A percentile compares a stretch with the other conserved stretches of the same genome.
These are phyloP conservation scores for Podila verticillata DNA, from an alignment of 192 early-diverging fungal genomes.

Conservation along the genomic window DNA sequence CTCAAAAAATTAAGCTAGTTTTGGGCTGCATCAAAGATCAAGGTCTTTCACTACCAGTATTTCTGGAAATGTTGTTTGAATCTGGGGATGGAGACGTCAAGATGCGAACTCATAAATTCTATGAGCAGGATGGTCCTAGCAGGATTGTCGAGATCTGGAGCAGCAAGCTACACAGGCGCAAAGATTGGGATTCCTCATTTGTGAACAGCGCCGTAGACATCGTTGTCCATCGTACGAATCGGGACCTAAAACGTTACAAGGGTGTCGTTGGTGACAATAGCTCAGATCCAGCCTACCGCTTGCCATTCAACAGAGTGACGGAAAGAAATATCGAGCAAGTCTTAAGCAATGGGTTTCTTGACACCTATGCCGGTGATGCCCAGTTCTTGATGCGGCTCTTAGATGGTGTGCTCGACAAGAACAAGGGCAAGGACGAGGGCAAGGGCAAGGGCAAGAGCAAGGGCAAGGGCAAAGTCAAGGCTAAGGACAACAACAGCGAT, in stretches of 20 bases:
- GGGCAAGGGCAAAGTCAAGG: too few species aligned
- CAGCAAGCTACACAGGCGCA: constrained; percentile 8
- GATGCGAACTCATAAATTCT: constrained; percentile 8
- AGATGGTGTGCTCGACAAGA: constrained; percentile 8
- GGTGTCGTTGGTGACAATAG: neutral
- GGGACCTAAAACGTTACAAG: constrained; percentile 2
- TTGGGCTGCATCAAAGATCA: constrained; percentile 12
- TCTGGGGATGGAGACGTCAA: constrained; percentile 5
- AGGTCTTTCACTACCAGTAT: constrained; percentile 12
- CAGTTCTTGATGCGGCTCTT: constrained; percentile 10
- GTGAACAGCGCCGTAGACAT: constrained; percentile 19
- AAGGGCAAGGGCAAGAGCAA: too few species aligned
- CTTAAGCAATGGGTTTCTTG: constrained; percentile 9
- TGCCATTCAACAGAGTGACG: constrained; percentile 9
- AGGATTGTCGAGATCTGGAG: constrained; percentile 17
- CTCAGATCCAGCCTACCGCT: neutral
- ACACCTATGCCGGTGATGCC: neutral
- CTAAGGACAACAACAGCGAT: too few species aligned
- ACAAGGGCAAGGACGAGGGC: too few species aligned
- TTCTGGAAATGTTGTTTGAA: constrained; percentile 15
- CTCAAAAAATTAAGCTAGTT: constrained; percentile 1
- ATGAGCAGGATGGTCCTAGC: constrained; percentile 6
- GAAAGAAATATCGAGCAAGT: constrained; percentile 1
- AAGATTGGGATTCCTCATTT: constrained; percentile 11
- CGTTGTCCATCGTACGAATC: constrained; percentile 12